Percentiles rank a stretch among this genome's conserved stretches.
These are phyloP conservation scores for Aspergillus incahuasiensis DNA, from an alignment of 495 filamentous ascomycete genomes.

Conservation along the genomic window DNA sequence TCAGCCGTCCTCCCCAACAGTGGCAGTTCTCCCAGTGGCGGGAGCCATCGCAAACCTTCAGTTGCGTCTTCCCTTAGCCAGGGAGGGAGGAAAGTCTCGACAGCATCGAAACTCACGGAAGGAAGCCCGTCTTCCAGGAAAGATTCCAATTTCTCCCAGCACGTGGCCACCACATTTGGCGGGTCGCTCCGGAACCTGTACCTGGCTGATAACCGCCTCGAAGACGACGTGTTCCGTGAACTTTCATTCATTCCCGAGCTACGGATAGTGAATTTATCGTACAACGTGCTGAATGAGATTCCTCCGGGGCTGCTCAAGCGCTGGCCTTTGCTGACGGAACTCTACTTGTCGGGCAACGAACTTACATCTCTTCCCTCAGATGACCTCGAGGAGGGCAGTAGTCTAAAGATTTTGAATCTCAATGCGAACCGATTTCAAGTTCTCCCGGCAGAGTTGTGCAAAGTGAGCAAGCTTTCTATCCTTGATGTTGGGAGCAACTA, in stretches of 20 bases:
- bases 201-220: constrained; percentile 88
- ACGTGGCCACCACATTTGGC: constrained; percentile 77
- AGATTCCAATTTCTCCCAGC: constrained; percentile 75
- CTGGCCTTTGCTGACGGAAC: constrained; percentile 82
- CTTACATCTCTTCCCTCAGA: constrained; percentile 87
- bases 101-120: constrained; percentile 65
- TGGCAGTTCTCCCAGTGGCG: constrained; percentile 61
- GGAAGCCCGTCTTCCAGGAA: constrained; percentile 67
- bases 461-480: constrained; percentile 83
- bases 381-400: constrained; percentile 82
- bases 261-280: constrained; percentile 86
- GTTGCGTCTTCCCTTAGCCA: constrained; percentile 73
- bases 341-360: constrained; percentile 95
- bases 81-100: constrained; percentile 74
- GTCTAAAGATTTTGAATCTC: constrained; percentile 86
- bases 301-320: constrained; percentile 79
- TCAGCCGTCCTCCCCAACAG: constrained; percentile 71
- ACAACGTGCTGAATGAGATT: constrained; percentile 90
- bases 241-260: constrained; percentile 77
- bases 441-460: constrained; percentile 89
- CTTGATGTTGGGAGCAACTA: constrained; percentile 93
- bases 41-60: constrained; percentile 68
- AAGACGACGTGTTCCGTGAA: constrained; percentile 92
- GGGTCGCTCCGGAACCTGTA: constrained; percentile 76
- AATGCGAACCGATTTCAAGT: constrained; percentile 98